Evolutionary conservation across 371 early-diverging fungal species (phyloP).

Genomic region (Capillidium rhysosporum): DNA sequence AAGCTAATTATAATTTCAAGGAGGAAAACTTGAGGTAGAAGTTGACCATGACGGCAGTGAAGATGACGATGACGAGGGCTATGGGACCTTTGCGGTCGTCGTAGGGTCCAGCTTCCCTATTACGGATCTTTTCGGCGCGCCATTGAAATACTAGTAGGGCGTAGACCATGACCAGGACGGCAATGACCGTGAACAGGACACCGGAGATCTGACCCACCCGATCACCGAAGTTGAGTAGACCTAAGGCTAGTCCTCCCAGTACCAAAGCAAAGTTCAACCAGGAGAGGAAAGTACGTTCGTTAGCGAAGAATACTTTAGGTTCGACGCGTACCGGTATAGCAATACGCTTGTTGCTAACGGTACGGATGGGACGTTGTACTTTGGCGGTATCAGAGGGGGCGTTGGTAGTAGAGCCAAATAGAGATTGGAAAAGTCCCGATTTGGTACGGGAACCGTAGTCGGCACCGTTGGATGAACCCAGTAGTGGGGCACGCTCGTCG

Average conservation of each 20-base stretch:
- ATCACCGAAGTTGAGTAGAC: constrained; percentile 60
- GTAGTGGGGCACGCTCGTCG: neutral
- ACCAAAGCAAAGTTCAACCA: constrained; percentile 47
- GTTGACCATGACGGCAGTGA: constrained; percentile 76
- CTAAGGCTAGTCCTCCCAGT: constrained; percentile 42
- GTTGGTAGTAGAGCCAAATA: neutral
- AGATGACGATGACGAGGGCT: constrained; percentile 61
- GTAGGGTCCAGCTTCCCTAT: constrained; percentile 47
- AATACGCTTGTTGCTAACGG: constrained; percentile 37
- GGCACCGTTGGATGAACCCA: neutral
- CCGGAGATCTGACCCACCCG: constrained; percentile 47
- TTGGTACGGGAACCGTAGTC: neutral
- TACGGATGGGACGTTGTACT: constrained; percentile 11
- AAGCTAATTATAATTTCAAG: no score
- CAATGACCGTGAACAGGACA: constrained; percentile 56
- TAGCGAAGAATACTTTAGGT: constrained; percentile 79
- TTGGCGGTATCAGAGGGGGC: neutral
- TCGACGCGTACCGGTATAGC: constrained; percentile 80
- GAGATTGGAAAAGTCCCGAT: neutral
- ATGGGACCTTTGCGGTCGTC: constrained; percentile 62
- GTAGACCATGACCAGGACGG: constrained; percentile 68
- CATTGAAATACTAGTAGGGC: constrained; percentile 84
- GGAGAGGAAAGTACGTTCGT: constrained; percentile 87
- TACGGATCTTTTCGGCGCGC: constrained; percentile 64
- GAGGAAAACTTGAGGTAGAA: constrained; percentile 9